phyloP scores from a whole-genome alignment of 805 yeast species.

The Pichia kluyveri region DNA sequence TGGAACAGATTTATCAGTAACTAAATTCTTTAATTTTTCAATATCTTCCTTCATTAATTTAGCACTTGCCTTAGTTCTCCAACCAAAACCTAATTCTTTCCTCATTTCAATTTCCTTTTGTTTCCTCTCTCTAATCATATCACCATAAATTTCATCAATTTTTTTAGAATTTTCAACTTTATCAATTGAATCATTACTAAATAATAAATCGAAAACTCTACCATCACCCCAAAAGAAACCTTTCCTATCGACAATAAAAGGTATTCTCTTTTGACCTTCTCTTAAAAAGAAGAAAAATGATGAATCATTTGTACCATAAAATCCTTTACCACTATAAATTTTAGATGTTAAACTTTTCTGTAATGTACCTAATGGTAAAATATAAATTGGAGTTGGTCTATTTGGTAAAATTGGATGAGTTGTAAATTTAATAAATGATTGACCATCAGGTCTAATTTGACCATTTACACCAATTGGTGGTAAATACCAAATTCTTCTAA shows the following conservation, averaged over 20 bases:
- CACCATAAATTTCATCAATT: constrained; percentile 24
- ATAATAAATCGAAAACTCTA: constrained; percentile 69
- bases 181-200: constrained; percentile 70
- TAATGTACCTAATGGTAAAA: constrained; percentile 51
- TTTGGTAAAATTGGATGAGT: constrained; percentile 74
- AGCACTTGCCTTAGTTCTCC: constrained; percentile 44
- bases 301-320: constrained; percentile 74
- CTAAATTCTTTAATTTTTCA: constrained; percentile 18
- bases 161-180: constrained; percentile 51
- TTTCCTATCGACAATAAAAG: constrained; percentile 74
- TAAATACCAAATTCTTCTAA: constrained; percentile 69
- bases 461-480: constrained; percentile 28
- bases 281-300: constrained; percentile 66
- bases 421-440: constrained; percentile 43
- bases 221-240: constrained; percentile 95
- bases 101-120: constrained; percentile 51
- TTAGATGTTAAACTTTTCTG: constrained; percentile 52
- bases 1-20: constrained; percentile 8
- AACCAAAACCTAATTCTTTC: constrained; percentile 47
- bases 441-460: constrained; percentile 37
- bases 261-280: constrained; percentile 45
- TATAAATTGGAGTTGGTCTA: constrained; percentile 63
- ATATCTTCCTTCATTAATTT: constrained; percentile 36
- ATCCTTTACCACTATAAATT: constrained; percentile 82
- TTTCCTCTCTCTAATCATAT: constrained; percentile 35